Evolutionary conservation across 306 rosid genomes (phyloP).

Genomic region (Trifolium repens): DNA sequence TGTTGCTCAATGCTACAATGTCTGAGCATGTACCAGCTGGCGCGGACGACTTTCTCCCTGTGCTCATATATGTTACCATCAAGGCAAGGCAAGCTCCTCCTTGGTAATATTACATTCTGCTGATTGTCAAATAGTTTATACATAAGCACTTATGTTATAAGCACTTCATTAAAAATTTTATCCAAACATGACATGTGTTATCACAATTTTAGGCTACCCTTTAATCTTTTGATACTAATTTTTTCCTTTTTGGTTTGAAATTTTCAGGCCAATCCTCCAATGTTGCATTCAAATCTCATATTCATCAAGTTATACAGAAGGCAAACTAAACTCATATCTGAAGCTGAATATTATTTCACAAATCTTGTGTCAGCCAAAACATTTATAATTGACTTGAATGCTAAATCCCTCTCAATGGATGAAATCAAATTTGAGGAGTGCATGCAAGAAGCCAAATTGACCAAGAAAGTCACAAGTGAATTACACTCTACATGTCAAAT

Average conservation of each 20-base stretch:
- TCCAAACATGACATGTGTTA: too few relatives aligned
- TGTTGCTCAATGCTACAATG: constrained; percentile 67
- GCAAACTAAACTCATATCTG: constrained; percentile 72
- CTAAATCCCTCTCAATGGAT: constrained; percentile 65
- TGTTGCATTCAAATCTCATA: constrained; percentile 73
- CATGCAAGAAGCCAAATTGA: constrained; percentile 62
- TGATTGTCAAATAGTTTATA: neutral
- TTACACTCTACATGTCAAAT: constrained; percentile 33
- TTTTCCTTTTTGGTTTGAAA: constrained; percentile 16
- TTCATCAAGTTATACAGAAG: constrained; percentile 65
- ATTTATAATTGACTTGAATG: constrained; percentile 64
- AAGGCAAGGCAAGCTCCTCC: constrained; percentile 90
- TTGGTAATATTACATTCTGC: constrained; percentile 66
- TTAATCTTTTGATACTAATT: constrained; percentile 18
- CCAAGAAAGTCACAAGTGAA: constrained; percentile 38
- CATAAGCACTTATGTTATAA: too few relatives aligned
- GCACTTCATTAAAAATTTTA: too few relatives aligned
- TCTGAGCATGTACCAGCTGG: constrained; percentile 72
- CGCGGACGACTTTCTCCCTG: constrained; percentile 81
- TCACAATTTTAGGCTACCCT: neutral
- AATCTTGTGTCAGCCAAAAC: constrained; percentile 68
- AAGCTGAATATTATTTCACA: constrained; percentile 74
- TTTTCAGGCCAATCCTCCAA: constrained; percentile 77
- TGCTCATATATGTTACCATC: constrained; percentile 75
- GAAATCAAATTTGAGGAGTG: constrained; percentile 61